Base-by-base conservation (phyloP, 2,329 filamentous ascomycete genomes). In the Lithohypha guttulata region DNA sequence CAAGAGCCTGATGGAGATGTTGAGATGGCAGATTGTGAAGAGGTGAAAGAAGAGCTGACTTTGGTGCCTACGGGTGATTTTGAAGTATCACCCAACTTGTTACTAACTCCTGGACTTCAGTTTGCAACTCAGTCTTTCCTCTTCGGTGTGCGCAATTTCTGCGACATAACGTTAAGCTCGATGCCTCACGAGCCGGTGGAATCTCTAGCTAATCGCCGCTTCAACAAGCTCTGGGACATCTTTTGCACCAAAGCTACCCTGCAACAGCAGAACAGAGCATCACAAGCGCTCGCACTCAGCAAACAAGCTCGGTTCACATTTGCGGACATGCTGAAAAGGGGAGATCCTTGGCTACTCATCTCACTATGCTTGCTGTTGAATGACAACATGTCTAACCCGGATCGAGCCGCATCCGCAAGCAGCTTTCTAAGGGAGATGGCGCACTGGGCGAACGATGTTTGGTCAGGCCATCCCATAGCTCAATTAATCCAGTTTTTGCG, bases 191-290 rank as follows among this genome's bases (percentile, higher is more conserved):
- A 20, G 3, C 26, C 13, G n/a, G 33, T 23, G 9, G 20, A 35
- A 18, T 17, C n/a, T 22, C 18, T 22, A 11, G 20, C 33, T 26
- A 21, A 23, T 13, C 20, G n/a, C 11, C 19, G 33, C 4, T 35
- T 35, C 33, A 35, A 35, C 33, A 35, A 35, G 22, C 33, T 35
- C 11, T 35, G 33, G 33, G 33, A 35, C 20, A 11, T 35, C 9
- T 35, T 35, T 15, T 35, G 33, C 21, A 35, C 33, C 3, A 35
- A 35, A 15, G 33, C 33, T 3, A 26, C 33, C 11, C 33, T 25
- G n/a, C 13, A 25, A 15, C 33, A 35, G 22, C 25, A 35, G 6
- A 35, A 35, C 22, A 6, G 33, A 13, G n/a, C 7, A 11, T 9
- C 25, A n/a, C 20, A 25, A 17, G 33, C 33, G 17, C 33, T 35